These are phyloP conservation scores for Kluyveromyces nonfermentans DNA, from an alignment of 805 yeast genomes.

Conservation along the genomic window DNA sequence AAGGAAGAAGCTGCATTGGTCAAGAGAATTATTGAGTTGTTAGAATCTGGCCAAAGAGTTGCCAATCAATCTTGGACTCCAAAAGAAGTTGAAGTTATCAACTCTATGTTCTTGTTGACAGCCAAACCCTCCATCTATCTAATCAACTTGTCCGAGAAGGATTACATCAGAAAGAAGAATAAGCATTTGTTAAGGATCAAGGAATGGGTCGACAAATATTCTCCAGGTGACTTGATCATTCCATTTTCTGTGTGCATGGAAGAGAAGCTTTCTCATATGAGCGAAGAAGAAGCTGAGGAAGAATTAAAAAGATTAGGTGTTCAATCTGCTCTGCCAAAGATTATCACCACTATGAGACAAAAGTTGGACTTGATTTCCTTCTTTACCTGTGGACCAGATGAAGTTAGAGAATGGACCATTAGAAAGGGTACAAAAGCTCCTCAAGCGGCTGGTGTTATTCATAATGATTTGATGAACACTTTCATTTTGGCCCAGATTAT, in stretches of 20 bases:
- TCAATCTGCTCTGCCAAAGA: constrained; percentile 73
- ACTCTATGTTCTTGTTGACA: constrained; percentile 76
- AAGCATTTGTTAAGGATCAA: constrained; percentile 73
- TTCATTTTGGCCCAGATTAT: constrained; percentile 91
- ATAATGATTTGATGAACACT: constrained; percentile 89
- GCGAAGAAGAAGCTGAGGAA: constrained; percentile 70
- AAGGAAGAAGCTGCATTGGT: constrained; percentile 76
- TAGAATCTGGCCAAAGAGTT: constrained; percentile 81
- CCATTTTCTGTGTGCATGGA: constrained; percentile 91
- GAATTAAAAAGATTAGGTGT: constrained; percentile 70
- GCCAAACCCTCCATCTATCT: constrained; percentile 94
- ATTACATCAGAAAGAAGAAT: constrained; percentile 80
- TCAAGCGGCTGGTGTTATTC: constrained; percentile 98
- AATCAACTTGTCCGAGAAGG: constrained; percentile 82
- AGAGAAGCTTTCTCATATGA: constrained; percentile 81
- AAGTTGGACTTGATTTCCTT: constrained; percentile 81
- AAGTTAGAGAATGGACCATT: constrained; percentile 97
- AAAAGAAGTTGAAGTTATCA: constrained; percentile 86
- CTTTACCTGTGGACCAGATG: constrained; percentile 94
- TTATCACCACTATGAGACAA: constrained; percentile 78
- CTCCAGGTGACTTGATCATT: constrained; percentile 85
- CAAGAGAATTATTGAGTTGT: constrained; percentile 59
- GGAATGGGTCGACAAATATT: constrained; percentile 81
- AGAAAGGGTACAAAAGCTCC: constrained; percentile 91
- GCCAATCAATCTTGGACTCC: constrained; percentile 81